These are phyloP conservation scores for Margaritispora aquatica DNA, from an alignment of 495 filamentous ascomycete species.

Conservation along the genomic window DNA sequence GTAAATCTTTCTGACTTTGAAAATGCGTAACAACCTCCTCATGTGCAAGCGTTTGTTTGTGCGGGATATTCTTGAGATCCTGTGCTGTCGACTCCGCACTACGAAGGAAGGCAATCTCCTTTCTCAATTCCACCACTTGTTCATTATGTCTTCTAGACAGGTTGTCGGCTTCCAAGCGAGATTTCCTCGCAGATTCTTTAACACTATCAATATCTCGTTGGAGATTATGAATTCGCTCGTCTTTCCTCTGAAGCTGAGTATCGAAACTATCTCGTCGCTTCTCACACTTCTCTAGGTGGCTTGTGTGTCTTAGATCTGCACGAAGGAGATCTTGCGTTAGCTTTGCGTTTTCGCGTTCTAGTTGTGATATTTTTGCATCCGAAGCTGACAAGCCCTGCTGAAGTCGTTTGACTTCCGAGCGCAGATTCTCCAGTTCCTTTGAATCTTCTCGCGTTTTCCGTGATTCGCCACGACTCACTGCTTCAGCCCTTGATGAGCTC, in stretches of 20 bases:
- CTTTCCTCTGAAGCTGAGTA: constrained; percentile 35
- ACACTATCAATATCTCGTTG: constrained; percentile 46
- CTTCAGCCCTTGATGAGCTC: constrained; percentile 20
- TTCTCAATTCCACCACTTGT: constrained; percentile 54
- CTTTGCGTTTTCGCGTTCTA: constrained; percentile 40
- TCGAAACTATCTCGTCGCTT: constrained; percentile 35
- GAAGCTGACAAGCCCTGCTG: constrained; percentile 39
- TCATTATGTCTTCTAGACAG: constrained; percentile 59
- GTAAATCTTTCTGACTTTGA: constrained; percentile 12
- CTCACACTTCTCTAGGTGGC: constrained; percentile 31
- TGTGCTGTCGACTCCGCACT: constrained; percentile 19
- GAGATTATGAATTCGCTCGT: constrained; percentile 45
- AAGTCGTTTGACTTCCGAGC: constrained; percentile 38
- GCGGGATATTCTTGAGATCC: constrained; percentile 7
- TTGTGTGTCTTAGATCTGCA: constrained; percentile 20
- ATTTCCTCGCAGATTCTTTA: constrained; percentile 53
- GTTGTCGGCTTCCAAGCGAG: constrained; percentile 45
- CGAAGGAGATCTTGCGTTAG: constrained; percentile 34
- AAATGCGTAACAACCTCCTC: neutral
- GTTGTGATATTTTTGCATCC: constrained; percentile 36
- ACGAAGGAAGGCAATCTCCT: constrained; percentile 47
- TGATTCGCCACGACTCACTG: constrained; percentile 40
- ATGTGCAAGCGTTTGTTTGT: constrained; percentile 13
- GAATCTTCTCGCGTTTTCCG: constrained; percentile 38
- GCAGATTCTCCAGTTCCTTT: constrained; percentile 26